Evolutionary conservation across 2,329 filamentous ascomycete species (phyloP).

Genomic region (Orbilia oligospora): DNA sequence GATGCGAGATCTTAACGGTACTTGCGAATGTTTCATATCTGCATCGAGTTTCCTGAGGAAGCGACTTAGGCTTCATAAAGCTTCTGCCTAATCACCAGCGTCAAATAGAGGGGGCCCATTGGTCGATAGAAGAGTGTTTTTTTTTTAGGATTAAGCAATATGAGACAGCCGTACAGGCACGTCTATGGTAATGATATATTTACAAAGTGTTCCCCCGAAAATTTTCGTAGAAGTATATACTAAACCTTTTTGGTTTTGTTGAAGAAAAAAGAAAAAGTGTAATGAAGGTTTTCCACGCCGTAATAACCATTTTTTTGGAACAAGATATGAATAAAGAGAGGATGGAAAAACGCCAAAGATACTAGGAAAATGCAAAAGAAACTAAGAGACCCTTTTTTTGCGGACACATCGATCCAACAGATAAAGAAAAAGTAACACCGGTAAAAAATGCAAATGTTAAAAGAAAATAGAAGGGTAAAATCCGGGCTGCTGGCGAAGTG

Average conservation of each 20-base stretch:
- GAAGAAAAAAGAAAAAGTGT: neutral
- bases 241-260: neutral
- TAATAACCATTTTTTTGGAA: constrained; percentile 5
- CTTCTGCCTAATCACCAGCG: constrained; percentile 2
- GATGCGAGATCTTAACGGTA: constrained; percentile 3
- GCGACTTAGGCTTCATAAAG: neutral
- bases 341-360: constrained; percentile 24
- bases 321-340: neutral
- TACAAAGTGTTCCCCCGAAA: constrained; percentile 7
- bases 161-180: constrained; percentile 1
- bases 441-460: constrained; percentile 48
- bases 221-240: neutral
- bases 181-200: constrained; percentile 19
- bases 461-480: constrained; percentile 22
- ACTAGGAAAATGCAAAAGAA: constrained; percentile 6
- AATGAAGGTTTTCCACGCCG: constrained; percentile 12
- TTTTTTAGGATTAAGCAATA: constrained; percentile 35
- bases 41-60: constrained; percentile 12
- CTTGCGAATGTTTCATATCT: constrained; percentile 1
- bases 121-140: constrained; percentile 4
- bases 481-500: constrained; percentile 7
- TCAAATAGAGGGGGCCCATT: neutral
- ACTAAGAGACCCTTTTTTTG: constrained; percentile 14
- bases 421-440: constrained; percentile 36
- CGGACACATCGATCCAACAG: constrained; percentile 13